phyloP scores from a whole-genome alignment of 441 rosid genomes.

The Jatropha multifida region DNA sequence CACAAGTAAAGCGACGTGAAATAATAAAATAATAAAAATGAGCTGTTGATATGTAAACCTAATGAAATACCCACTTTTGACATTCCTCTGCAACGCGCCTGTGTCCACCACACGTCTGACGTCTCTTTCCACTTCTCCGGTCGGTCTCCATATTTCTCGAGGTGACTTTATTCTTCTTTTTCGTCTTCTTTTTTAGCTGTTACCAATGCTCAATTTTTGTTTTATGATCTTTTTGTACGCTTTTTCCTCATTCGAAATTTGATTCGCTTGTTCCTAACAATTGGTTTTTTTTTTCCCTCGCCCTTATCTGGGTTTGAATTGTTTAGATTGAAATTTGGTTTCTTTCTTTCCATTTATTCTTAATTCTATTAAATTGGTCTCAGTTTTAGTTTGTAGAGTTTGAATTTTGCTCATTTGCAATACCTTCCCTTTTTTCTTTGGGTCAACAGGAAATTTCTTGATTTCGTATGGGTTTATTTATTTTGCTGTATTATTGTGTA shows the following conservation, averaged over 20 bases:
- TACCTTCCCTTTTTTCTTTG: neutral
- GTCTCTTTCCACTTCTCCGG: neutral
- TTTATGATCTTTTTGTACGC: neutral
- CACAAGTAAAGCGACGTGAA: no score
- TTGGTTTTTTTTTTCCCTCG: neutral
- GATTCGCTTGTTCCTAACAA: neutral
- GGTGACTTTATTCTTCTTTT: neutral
- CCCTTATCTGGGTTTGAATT: neutral
- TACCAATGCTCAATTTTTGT: neutral
- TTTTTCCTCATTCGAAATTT: neutral
- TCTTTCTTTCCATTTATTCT: neutral
- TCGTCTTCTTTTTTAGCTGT: neutral
- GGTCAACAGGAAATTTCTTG: neutral
- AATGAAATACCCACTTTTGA: no score
- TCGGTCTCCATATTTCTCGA: neutral
- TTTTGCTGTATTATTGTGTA: neutral
- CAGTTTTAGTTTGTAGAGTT: neutral
- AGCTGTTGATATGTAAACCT: no score
- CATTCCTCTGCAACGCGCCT: neutral
- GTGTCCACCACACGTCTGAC: conserved; percentile 1
- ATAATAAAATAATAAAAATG: no score
- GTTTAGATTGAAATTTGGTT: neutral
- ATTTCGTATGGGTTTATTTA: neutral
- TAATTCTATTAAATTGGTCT: neutral
- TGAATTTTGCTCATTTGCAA: neutral